phyloP scores from a whole-genome alignment of 768 basidiomycete genomes.

The Agrocybe pediades region DNA sequence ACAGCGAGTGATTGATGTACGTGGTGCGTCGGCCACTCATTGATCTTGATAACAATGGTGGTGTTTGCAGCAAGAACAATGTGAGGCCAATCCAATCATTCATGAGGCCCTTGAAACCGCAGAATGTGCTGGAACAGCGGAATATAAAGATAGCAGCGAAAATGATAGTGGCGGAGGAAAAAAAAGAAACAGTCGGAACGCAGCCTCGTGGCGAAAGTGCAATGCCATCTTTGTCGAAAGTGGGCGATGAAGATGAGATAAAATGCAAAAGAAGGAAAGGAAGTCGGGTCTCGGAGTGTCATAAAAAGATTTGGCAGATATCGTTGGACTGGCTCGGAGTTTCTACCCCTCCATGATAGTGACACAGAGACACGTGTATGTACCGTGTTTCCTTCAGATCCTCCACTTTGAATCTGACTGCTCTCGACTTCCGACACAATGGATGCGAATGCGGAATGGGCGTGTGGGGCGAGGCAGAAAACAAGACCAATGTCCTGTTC shows the following conservation, averaged over 20 bases:
- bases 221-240: not conserved
- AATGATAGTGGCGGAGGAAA: not conserved
- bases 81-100: no score
- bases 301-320: slow-evolving; percentile 12
- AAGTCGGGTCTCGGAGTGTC: not conserved
- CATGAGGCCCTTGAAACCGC: not conserved
- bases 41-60: not conserved
- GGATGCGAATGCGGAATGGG: slow-evolving; percentile 13
- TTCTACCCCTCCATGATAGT: slow-evolving; percentile 11
- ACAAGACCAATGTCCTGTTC: not conserved
- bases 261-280: slow-evolving; percentile 8
- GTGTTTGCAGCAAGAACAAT: not conserved
- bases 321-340: not conserved
- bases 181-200: slow-evolving; percentile 4
- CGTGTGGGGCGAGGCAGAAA: slow-evolving; percentile 10
- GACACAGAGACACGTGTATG: slow-evolving; percentile 15
- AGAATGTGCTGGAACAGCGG: not conserved
- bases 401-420: slow-evolving; percentile 1
- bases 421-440: slow-evolving; percentile 9
- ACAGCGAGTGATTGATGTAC: not conserved
- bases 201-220: slow-evolving; percentile 12
- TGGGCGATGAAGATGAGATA: not conserved
- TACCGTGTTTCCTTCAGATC: slow-evolving; percentile 8
- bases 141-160: not conserved
- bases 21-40: not conserved